Conservation (phyloP, 345 rosid species). For the Eucalyptus curtisii region DNA sequence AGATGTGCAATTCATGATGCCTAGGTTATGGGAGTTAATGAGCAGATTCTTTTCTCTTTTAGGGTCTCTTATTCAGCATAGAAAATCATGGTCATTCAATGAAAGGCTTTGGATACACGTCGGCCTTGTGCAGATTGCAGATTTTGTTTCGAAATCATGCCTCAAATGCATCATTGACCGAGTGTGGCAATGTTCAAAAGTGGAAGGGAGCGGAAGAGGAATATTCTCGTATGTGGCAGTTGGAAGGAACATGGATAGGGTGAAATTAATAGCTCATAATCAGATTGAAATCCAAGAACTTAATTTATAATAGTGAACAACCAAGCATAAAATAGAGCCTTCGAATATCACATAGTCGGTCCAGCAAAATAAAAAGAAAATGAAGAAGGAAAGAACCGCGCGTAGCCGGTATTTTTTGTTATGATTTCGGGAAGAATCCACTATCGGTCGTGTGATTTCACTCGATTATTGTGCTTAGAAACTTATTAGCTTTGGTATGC, state of each 20-base stretch:
- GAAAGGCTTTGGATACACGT: neutral
- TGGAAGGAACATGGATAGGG: neutral
- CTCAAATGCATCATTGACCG: neutral
- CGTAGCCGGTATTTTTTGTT: neutral
- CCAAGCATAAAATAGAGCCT: neutral
- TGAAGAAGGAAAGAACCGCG: neutral
- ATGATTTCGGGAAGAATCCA: neutral
- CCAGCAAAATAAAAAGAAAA: neutral
- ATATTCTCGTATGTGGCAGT: neutral
- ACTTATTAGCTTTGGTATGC: neutral
- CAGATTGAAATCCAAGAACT: neutral
- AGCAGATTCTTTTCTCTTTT: neutral
- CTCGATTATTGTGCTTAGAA: neutral
- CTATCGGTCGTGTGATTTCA: neutral
- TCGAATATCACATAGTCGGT: neutral
- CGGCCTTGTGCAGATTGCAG: neutral
- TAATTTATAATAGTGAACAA: neutral
- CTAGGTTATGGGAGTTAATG: neutral
- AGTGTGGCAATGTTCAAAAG: neutral
- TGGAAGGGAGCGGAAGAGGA: neutral
- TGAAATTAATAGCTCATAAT: neutral
- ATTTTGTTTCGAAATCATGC: neutral
- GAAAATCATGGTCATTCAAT: neutral
- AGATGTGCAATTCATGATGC: neutral
- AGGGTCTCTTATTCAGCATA: neutral